phyloP scores from a whole-genome alignment of 345 rosid genomes.

The Lepidium didymum region DNA sequence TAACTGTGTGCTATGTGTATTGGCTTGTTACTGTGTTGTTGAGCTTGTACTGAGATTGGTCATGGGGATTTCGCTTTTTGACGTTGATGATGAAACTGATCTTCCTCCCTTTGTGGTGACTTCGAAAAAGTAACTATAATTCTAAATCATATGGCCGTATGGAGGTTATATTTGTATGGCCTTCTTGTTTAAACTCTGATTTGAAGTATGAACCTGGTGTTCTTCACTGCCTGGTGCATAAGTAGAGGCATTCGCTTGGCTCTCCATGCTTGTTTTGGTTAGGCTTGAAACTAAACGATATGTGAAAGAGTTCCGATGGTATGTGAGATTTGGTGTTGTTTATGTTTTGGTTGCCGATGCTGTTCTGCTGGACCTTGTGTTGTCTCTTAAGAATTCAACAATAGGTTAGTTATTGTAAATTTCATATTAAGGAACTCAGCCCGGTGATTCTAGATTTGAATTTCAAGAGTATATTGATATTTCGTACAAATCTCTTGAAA shows the following conservation, averaged over 20 bases:
- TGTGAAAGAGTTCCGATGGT: constrained; percentile 71
- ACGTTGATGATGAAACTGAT: constrained; percentile 41
- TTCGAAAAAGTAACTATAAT: not conserved
- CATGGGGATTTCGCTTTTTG: constrained; percentile 56
- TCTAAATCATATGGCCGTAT: not conserved
- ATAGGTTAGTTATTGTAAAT: constrained; percentile 35
- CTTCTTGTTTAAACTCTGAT: not conserved
- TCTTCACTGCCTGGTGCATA: constrained; percentile 41
- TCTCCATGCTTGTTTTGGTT: constrained; percentile 63
- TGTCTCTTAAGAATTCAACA: constrained; percentile 43
- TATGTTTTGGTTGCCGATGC: no score
- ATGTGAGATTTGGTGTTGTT: constrained; percentile 76
- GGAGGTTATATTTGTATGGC: not conserved
- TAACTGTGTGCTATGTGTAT: constrained; percentile 43
- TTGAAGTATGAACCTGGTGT: not conserved
- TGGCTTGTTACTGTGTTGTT: constrained; percentile 58
- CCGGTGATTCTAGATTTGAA: not conserved
- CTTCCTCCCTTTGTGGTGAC: constrained; percentile 81
- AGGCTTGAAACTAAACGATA: constrained; percentile 60
- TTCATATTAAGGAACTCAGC: not conserved
- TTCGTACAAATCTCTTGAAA: not conserved
- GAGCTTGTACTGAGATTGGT: constrained; percentile 73
- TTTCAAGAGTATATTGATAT: not conserved
- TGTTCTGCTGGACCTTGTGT: constrained; percentile 68
- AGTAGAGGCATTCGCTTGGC: constrained; percentile 74